Conservation (phyloP, 306 rosid genomes). For the Pueraria montana region DNA sequence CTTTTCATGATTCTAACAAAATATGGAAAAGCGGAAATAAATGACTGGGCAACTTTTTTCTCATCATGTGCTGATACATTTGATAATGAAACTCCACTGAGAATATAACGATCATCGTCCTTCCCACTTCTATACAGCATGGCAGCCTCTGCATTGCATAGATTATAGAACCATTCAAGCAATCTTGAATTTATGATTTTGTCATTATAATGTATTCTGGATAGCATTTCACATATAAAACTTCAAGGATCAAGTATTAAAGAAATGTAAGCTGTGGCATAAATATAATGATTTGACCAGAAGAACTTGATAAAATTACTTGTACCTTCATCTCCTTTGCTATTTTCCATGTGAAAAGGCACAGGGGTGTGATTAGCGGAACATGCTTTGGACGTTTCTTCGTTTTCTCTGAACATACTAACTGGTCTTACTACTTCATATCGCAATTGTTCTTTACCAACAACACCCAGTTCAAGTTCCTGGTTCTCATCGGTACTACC, state of each 20-base stretch:
- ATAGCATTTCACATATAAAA: slow-evolving; percentile 34
- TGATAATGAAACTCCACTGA: slow-evolving; percentile 59
- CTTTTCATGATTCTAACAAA: slow-evolving; percentile 92
- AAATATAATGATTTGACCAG: slow-evolving; percentile 18
- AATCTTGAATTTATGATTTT: slow-evolving; percentile 42
- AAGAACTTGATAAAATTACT: slow-evolving; percentile 39
- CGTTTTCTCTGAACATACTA: slow-evolving; percentile 53
- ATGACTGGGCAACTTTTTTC: slow-evolving; percentile 74
- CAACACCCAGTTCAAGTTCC: slow-evolving; percentile 44
- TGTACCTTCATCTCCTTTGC: slow-evolving; percentile 69
- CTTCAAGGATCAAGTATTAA: slow-evolving; percentile 24
- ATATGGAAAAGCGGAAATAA: slow-evolving; percentile 77
- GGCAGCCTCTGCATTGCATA: slow-evolving; percentile 58
- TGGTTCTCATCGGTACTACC: slow-evolving; percentile 49
- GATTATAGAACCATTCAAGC: slow-evolving; percentile 47
- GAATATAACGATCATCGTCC: slow-evolving; percentile 56
- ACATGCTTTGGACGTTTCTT: slow-evolving; percentile 52
- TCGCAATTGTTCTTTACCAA: slow-evolving; percentile 50
- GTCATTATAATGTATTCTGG: slow-evolving; percentile 7
- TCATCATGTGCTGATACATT: slow-evolving; percentile 66
- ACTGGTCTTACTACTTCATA: slow-evolving; percentile 53
- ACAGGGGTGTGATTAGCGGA: slow-evolving; percentile 41
- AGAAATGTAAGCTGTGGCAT: slow-evolving; percentile 18
- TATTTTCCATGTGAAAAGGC: slow-evolving; percentile 52
- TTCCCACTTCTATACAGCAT: slow-evolving; percentile 59